Percentiles rank a stretch among this genome's conserved stretches.
Evolutionary conservation across 805 yeast genomes (phyloP).

Genomic region (Scheffersomyces stipitis): DNA sequence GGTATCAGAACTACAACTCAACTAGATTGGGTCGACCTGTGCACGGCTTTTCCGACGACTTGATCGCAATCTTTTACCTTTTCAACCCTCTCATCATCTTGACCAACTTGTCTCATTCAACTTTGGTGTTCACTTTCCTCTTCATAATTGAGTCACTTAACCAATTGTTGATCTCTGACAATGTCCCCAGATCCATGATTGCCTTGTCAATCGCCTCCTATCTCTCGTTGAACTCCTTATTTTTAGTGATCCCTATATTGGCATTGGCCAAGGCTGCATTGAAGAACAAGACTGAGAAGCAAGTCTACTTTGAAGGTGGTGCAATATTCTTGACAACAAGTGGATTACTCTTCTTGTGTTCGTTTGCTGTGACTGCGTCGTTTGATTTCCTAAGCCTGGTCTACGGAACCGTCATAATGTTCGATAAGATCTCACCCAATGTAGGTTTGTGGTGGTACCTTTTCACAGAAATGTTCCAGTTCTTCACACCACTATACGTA

Average conservation of each 20-base stretch:
- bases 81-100: conserved; percentile 80
- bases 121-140: conserved; percentile 61
- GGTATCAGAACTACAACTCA: conserved; percentile 30
- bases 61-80: conserved; percentile 63
- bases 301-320: conserved; percentile 11
- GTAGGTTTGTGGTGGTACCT: conserved; percentile 98
- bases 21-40: conserved; percentile 9
- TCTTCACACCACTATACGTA: conserved; percentile 78
- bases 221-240: conserved; percentile 61
- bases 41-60: conserved; percentile 35
- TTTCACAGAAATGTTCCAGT: conserved; percentile 92
- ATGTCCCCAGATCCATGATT: conserved; percentile 45
- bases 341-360: conserved; percentile 22
- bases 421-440: conserved; percentile 80
- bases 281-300: conserved; percentile 1
- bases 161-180: conserved; percentile 41
- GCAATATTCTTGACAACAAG: conserved; percentile 16
- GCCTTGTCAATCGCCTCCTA: conserved; percentile 64
- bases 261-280: conserved; percentile 28
- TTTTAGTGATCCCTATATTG: conserved; percentile 58
- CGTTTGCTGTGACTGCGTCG: conserved; percentile 27
- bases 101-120: conserved; percentile 67
- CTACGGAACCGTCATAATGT: conserved; percentile 58
- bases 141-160: conserved; percentile 48
- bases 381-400: conserved; percentile 26